Base-by-base conservation (phyloP, 2,329 filamentous ascomycete genomes). In the Onygenales sp. region DNA sequence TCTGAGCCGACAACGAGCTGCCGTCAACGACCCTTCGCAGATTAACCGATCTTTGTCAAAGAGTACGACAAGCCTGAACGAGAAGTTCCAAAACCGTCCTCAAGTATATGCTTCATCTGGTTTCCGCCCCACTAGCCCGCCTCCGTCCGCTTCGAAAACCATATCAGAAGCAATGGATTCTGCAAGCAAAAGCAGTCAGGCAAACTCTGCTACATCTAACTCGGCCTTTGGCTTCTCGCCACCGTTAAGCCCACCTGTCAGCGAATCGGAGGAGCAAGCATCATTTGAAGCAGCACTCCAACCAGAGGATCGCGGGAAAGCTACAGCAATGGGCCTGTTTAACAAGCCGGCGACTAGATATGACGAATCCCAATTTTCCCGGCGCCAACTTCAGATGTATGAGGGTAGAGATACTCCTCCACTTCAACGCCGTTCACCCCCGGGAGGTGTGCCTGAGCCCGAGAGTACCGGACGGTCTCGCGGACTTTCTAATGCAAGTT, bases 301-400 rank as follows among this genome's bases (percentile, higher is more conserved):
- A 55, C 85, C 87, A 0, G 83, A 84, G 57, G 91, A 95, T 60
- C 76, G 82, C 46, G 89, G 87, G 50, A 95, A 93, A 65, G 87
- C 88, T 5, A 94, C 89, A 0, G 86, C 88, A 0, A 75, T 84
- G 69, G 82, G 83, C 33, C 74, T 82, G 0, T 86, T 86, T 67
- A 86, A 86, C 59, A 89, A 89, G 64, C 87, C 90, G 1, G 72
- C 75, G 2, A 81, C 85, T 50, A 80, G 83, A 7, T 95, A 93
- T 60, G 89, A 95, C 62, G 91, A 96, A 63, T 82, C 85, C 17
- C 87, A 89, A 63, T 96, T 89, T 63, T 81, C 87, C 5, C 86
- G 94, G 64, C 82, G 89, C 44, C 87, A 95, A 63, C 74, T 87
- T 47, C 87, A 90, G 66, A 81, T 95, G 66, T 87, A 92, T 58